phyloP scores from a whole-genome alignment of 2,329 filamentous ascomycete genomes.

The Chrysoporthe cubensis region DNA sequence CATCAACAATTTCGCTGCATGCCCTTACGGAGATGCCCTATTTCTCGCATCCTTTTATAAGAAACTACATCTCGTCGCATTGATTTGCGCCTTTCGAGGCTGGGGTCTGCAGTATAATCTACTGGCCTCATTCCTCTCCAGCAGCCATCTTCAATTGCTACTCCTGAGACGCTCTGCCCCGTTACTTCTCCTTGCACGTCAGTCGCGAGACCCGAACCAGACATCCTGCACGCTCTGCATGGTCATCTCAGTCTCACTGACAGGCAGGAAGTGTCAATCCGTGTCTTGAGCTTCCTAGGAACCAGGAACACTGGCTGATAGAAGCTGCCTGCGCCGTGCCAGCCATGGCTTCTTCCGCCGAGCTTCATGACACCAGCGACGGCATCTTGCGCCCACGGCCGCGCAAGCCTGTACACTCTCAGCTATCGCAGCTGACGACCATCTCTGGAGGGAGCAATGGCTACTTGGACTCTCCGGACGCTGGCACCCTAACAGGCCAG shows the following conservation, averaged over 20 bases:
- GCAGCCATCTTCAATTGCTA: neutral
- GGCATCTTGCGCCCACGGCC: conserved; percentile 52
- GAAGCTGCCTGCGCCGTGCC: neutral
- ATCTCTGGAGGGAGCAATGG: conserved; percentile 42
- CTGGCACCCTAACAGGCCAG: conserved; percentile 45
- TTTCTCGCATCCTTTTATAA: conserved; percentile 4
- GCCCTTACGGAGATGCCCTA: conserved; percentile 13
- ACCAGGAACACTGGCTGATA: neutral
- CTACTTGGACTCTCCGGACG: conserved; percentile 40
- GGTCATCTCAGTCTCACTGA: too few relatives aligned
- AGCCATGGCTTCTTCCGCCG: conserved; percentile 37
- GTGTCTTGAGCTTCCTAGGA: neutral
- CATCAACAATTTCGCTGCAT: conserved; percentile 15
- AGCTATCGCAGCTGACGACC: conserved; percentile 48
- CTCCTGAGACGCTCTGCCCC: neutral
- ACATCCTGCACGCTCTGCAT: neutral
- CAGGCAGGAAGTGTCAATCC: neutral
- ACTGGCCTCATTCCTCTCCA: neutral
- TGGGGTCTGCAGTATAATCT: neutral
- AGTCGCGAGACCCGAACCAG: neutral
- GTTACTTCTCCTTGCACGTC: neutral
- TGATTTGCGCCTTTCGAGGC: neutral
- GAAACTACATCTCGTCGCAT: neutral
- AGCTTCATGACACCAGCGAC: conserved; percentile 42
- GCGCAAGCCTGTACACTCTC: conserved; percentile 53